Conservation (phyloP, 1,139 yeast genomes). For the Yamadazyma blattariae region DNA sequence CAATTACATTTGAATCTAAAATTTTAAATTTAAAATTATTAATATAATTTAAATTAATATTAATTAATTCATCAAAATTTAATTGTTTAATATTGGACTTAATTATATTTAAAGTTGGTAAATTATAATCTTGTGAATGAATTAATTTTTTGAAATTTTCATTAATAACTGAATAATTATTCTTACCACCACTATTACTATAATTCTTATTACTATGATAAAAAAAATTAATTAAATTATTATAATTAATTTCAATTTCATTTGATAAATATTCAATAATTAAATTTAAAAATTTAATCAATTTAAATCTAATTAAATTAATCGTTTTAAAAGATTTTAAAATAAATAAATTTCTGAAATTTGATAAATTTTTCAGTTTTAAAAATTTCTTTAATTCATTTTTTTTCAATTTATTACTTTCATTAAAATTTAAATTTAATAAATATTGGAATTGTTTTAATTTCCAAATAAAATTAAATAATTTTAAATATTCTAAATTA, state of each 20-base stretch:
- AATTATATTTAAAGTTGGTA: conserved; percentile 7
- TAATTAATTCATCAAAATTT: conserved; percentile 49
- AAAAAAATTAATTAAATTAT: conserved; percentile 16
- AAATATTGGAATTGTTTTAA: conserved; percentile 59
- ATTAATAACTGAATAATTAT: conserved; percentile 1
- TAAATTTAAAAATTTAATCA: conserved; percentile 43
- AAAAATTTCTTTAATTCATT: conserved; percentile 27
- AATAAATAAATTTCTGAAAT: conserved; percentile 22
- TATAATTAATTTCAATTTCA: conserved; percentile 47
- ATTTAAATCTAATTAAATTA: conserved; percentile 43
- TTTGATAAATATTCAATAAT: conserved; percentile 43
- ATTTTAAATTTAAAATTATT: conserved; percentile 40
- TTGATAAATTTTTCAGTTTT: conserved; percentile 7
- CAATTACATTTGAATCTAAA: conserved; percentile 30
- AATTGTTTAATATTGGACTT: conserved; percentile 21
- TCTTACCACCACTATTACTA: conserved; percentile 18
- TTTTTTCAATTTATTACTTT: conserved; percentile 32
- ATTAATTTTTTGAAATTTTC: conserved; percentile 10
- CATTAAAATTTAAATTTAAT: conserved; percentile 40
- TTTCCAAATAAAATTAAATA: conserved; percentile 86
- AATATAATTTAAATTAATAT: conserved; percentile 37
- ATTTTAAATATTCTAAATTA: conserved; percentile 63
- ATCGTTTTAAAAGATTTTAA: conserved; percentile 35
- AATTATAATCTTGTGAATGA: conserved; percentile 12
- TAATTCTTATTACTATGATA: conserved; percentile 11